A percentile compares a stretch with the other conserved stretches of the same genome.
Evolutionary conservation across 257 asterid genomes (phyloP).

Genomic region (Paraleonurus japonicus): DNA sequence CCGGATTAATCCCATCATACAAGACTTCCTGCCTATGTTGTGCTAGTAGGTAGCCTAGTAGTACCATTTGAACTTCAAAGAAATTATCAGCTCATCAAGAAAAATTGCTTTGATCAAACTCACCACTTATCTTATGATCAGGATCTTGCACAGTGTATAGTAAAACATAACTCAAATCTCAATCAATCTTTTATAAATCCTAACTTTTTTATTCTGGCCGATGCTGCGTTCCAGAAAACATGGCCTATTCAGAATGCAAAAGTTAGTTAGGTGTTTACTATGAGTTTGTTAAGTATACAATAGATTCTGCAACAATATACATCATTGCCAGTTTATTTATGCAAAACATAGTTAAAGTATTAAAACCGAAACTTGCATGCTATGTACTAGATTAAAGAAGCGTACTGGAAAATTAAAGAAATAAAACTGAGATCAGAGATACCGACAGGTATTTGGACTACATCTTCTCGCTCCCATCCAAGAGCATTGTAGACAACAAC

Average conservation of each 20-base stretch:
- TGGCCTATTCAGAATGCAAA: background rate
- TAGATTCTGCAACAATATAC: background rate
- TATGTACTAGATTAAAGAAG: background rate
- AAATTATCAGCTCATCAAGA: background rate
- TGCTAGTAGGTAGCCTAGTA: too few species aligned
- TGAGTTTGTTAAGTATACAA: background rate
- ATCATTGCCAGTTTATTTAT: background rate
- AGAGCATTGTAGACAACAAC: slow-evolving; percentile 42
- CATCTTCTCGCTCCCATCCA: slow-evolving; percentile 44
- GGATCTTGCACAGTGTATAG: slow-evolving; percentile 1
- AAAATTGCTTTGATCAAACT: background rate
- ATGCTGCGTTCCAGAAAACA: background rate
- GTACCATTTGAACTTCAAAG: background rate
- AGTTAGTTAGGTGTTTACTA: background rate
- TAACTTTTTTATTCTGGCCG: background rate
- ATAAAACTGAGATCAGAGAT: slow-evolving; percentile 26
- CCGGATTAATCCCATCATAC: background rate
- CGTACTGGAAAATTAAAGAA: slow-evolving; percentile 4
- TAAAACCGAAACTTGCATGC: background rate
- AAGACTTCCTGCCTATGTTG: slow-evolving; percentile 3
- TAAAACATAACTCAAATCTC: background rate
- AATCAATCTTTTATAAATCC: background rate
- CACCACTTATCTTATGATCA: background rate
- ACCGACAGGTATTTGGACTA: slow-evolving; percentile 39
- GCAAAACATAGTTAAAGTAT: background rate